Evolutionary conservation across 2,329 filamentous ascomycete genomes (phyloP).

Genomic region (Pestalotiopsis sp.): DNA sequence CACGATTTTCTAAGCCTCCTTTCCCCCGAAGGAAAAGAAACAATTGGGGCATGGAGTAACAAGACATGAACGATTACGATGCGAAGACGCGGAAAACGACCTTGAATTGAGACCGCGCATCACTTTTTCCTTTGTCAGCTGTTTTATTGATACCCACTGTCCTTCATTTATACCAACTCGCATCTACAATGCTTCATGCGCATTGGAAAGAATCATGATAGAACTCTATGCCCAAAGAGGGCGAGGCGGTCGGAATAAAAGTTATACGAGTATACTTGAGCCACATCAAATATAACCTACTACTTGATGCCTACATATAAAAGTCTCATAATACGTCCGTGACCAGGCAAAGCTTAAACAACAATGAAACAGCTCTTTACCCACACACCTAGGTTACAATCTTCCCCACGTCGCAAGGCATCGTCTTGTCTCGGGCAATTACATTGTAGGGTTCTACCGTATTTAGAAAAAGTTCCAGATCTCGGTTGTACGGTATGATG

Average conservation of each 20-base stretch:
- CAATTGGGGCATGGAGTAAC: not conserved
- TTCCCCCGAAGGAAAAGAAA: not conserved
- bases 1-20: not conserved
- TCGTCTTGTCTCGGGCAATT: not conserved
- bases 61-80: not conserved
- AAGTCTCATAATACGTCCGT: not conserved
- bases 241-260: not conserved
- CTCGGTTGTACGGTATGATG: too few species aligned
- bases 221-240: not conserved
- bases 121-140: not conserved
- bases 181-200: not conserved
- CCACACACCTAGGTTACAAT: not conserved
- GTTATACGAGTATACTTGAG: not conserved
- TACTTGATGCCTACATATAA: not conserved
- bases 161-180: not conserved
- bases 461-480: not conserved
- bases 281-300: not conserved
- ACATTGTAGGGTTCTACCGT: not conserved
- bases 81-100: not conserved
- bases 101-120: not conserved
- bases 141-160: conserved; percentile 8
- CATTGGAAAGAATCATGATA: not conserved
- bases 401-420: not conserved
- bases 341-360: not conserved
- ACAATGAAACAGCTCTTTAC: not conserved